Base-by-base conservation (phyloP, 2,329 filamentous ascomycete genomes). In the Septoria linicola region DNA sequence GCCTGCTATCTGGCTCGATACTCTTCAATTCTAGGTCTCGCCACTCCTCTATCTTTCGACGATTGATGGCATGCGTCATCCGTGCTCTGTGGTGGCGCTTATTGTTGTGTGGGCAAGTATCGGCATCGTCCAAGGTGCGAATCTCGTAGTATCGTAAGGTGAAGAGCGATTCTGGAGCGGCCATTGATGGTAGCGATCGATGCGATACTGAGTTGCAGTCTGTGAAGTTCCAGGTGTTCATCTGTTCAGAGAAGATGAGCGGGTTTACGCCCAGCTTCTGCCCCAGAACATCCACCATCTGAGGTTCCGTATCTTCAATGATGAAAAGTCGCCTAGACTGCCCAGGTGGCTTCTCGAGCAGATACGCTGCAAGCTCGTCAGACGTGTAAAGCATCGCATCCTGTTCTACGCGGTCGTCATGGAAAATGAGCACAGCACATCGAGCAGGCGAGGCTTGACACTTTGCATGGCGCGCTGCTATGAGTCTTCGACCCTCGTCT, bases 211-310 rank as follows among this genome's bases (percentile, higher is more conserved):
- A 59, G 20, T 49, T 49, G 1, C 56, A 59, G 17, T 61, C 58
- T 3, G 59, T 57, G 17, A 54, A 63, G 34, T 60, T 63, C 59
- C 57, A 62, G 5, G 61, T 60, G 20, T 63, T 60, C 57, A 60
- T 61, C 31, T 63, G 61, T 20, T 58, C 57, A 16, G 53, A 58
- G 32, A 63, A 61, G 3, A 63, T 57, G 1, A 61, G 27, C 8
- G 59, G 61, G 23, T 62, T 56, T 1, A 61, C 50, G 1, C 53
- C 57, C 3, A 63, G 43, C 17, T 55, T 49, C 10, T 50, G 16
- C 8, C 61, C 61, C 5, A 61, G 57, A 1, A 55, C 39, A 27
- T 62, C 60, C 3, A 62, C 55, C 17, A 58, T 60, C 1, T 49
- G 49, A 4, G 61, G 60, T 11, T 60, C 54, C 47, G 60, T 49